Conservation (phyloP, 2,329 filamentous ascomycete species). For the Aaosphaeria arxii region DNA sequence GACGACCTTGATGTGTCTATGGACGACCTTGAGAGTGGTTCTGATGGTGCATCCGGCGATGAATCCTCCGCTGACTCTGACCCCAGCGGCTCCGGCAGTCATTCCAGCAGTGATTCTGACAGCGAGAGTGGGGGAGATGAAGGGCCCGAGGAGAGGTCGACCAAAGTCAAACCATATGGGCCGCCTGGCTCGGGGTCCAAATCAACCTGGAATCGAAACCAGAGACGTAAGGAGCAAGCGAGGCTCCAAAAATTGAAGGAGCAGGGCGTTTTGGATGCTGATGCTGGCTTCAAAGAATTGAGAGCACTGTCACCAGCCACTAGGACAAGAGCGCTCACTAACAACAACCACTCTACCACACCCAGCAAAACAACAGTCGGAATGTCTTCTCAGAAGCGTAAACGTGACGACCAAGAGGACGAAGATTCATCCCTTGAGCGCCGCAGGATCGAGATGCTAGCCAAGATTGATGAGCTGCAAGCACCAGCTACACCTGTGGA, state of each 20-base stretch:
- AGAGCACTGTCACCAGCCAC: too few relatives aligned
- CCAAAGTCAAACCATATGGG: conserved; percentile 13
- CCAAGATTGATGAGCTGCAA: too few relatives aligned
- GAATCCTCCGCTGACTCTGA: conserved; percentile 16
- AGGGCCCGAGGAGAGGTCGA: conserved; percentile 15
- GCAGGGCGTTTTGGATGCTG: conserved; percentile 49
- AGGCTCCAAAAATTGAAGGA: conserved; percentile 53
- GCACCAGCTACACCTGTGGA: too few relatives aligned
- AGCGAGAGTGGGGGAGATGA: conserved; percentile 35
- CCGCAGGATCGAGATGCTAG: too few relatives aligned
- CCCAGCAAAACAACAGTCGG: too few relatives aligned
- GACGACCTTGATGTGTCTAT: conserved; percentile 8
- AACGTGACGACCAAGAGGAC: too few relatives aligned
- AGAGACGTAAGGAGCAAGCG: conserved; percentile 49
- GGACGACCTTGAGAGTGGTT: conserved; percentile 12
- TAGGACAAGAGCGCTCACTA: too few relatives aligned
- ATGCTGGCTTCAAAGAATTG: conserved; percentile 49
- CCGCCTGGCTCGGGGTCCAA: conserved; percentile 48
- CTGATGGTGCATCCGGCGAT: conserved; percentile 9
- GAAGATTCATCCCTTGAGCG: too few relatives aligned
- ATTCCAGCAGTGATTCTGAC: conserved; percentile 32
- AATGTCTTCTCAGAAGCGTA: too few relatives aligned
- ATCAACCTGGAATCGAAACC: conserved; percentile 55
- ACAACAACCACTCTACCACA: too few relatives aligned
- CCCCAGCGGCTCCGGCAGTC: conserved; percentile 27